Evolutionary conservation across 2,329 filamentous ascomycete species (phyloP), one percentile per base, ranked within the genome.

Genomic region (Gnomoniopsis smithogilvyi): DNA sequence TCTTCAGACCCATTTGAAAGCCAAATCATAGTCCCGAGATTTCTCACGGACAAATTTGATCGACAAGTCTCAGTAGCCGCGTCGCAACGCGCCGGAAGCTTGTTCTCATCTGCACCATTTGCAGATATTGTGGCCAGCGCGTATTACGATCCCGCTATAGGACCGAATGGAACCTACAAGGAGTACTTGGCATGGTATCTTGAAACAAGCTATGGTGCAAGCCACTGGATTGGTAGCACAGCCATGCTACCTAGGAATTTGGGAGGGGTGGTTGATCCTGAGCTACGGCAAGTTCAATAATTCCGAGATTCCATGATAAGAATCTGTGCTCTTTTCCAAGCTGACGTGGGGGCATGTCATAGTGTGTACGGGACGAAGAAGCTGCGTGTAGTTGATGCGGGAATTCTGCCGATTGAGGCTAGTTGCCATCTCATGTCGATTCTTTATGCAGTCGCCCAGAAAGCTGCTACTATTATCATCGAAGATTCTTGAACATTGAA

Each of bases 361-460:
- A 60, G 61, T 14, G 52, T 60, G 12, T 67, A 68, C 19, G 65
- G 63, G 26, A 68, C 66, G 0, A 61, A 54, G 8, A 64, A 57
- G 3, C 54, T 69, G 3, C 62, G 62, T 12, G 53, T 67, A 22
- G 65, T 68, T 10, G 66, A 67, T 36, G 66, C 64, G 2, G 65
- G 66, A 10, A 57, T 67, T 30, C 38, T 68, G 22, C 56, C 59
- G 4, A 53, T 56, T 19, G 53, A 63, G 34, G 49, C 64, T 15
- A 67, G 66, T 6, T 64, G 66, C 10, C 66, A 68, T 24, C 63
- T 56, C 2, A 67, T 68, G 66, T 65, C 66, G 15, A 63, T 62
- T 15, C n/a, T 68, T 7, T 67, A 67, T 24, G 64, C 66, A 1
- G 49, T 65, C 3, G 62, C 66, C 2, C 63, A 64, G 30, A 64